A percentile compares a stretch with the other conserved stretches of the same genome.
Conservation (phyloP, 768 basidiomycete genomes). For the Favolaschia claudopus region DNA sequence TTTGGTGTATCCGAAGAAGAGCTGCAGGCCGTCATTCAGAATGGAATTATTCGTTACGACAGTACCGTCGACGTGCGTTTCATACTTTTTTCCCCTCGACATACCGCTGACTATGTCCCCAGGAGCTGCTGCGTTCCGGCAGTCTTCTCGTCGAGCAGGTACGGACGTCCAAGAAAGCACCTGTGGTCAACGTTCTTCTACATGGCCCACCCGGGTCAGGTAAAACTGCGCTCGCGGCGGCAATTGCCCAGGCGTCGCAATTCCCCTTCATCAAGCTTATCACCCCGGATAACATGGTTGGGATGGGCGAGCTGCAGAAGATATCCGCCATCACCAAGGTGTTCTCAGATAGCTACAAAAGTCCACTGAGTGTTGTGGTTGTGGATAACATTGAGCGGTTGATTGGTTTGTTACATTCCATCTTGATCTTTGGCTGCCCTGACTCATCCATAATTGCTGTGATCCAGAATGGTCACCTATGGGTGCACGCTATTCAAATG, state of each 20-base stretch:
- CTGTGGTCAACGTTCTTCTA: conserved; percentile 88
- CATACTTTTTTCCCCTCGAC: conserved; percentile 8
- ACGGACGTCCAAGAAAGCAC: conserved; percentile 86
- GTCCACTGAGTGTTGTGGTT: conserved; percentile 94
- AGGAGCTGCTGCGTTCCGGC: conserved; percentile 90
- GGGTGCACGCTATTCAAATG: conserved; percentile 95
- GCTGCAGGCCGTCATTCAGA: conserved; percentile 89
- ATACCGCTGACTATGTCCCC: conserved; percentile 5
- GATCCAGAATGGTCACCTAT: conserved; percentile 88
- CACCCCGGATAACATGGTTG: conserved; percentile 96
- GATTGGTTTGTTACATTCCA: conserved; percentile 68
- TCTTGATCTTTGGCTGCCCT: background rate
- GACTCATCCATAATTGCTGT: background rate
- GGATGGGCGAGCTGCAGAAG: conserved; percentile 92
- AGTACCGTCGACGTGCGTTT: conserved; percentile 73
- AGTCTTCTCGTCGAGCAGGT: conserved; percentile 94
- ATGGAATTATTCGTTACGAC: conserved; percentile 94
- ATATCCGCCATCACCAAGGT: conserved; percentile 90
- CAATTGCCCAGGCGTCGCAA: conserved; percentile 91
- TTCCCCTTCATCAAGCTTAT: conserved; percentile 99
- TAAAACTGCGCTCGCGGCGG: conserved; percentile 94
- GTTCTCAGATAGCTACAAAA: conserved; percentile 96
- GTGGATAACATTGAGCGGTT: conserved; percentile 95
- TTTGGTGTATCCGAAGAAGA: conserved; percentile 99
- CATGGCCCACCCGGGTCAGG: conserved; percentile 92